A percentile compares a stretch with the other conserved stretches of the same genome.
phyloP scores from a whole-genome alignment of 1,284 basidiomycete genomes.

The Cutaneotrichosporon spelunceum region DNA sequence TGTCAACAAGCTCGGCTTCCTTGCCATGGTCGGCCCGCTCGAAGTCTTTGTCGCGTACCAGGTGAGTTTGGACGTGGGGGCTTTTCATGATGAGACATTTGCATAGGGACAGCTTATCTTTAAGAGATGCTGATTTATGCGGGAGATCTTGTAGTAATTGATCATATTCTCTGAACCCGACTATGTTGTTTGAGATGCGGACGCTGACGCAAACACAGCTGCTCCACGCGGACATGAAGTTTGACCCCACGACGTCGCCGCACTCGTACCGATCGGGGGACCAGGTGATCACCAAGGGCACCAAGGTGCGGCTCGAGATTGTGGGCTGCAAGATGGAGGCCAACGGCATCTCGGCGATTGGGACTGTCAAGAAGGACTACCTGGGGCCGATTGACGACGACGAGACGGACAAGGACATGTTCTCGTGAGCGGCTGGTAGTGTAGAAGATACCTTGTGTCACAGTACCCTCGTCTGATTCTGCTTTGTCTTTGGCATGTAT shows the following conservation, averaged over 20 bases:
- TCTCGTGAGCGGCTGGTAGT: not conserved
- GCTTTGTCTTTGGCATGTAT: not conserved
- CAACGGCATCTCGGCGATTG: slow-evolving; percentile 93
- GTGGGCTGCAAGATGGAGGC: slow-evolving; percentile 96
- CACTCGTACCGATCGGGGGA: slow-evolving; percentile 86
- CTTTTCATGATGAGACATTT: slow-evolving; percentile 31
- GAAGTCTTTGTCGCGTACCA: slow-evolving; percentile 91
- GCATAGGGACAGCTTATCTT: slow-evolving; percentile 45
- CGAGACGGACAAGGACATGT: slow-evolving; percentile 2
- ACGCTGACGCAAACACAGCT: slow-evolving; percentile 58
- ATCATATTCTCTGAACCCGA: slow-evolving; percentile 42
- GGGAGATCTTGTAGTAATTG: slow-evolving; percentile 53
- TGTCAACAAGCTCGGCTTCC: slow-evolving; percentile 73
- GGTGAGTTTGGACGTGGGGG: slow-evolving; percentile 56
- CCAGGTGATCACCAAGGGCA: slow-evolving; percentile 90
- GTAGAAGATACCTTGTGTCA: slow-evolving; percentile 14
- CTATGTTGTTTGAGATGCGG: slow-evolving; percentile 3
- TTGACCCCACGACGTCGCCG: slow-evolving; percentile 88
- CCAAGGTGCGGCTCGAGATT: slow-evolving; percentile 87
- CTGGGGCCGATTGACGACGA: slow-evolving; percentile 68
- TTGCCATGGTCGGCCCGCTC: slow-evolving; percentile 90
- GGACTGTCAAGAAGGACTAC: slow-evolving; percentile 92
- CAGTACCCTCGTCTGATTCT: slow-evolving; percentile 13
- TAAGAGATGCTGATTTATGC: slow-evolving; percentile 49
- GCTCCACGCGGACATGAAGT: slow-evolving; percentile 86